These are phyloP conservation scores for Solanum chmielewskii DNA, from an alignment of 257 asterid genomes.

Conservation along the genomic window DNA sequence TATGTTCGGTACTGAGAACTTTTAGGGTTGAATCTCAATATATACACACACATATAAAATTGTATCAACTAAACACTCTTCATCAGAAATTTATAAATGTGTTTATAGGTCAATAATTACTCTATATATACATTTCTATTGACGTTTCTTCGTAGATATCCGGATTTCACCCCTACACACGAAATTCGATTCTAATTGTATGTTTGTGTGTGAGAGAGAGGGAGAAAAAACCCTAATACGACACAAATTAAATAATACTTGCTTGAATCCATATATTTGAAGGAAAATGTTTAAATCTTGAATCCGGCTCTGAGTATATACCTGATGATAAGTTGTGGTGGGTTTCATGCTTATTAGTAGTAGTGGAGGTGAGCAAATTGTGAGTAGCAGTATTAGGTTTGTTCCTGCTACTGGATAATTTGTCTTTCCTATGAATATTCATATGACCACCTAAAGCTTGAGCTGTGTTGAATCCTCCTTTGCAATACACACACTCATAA, in stretches of 20 bases:
- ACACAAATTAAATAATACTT: neutral
- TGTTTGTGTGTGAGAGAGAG: neutral
- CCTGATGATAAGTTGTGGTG: neutral
- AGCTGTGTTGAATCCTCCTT: conserved; percentile 72
- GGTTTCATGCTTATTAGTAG: neutral
- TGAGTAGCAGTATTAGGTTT: conserved; percentile 10
- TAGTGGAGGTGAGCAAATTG: neutral
- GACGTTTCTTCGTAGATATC: too few relatives aligned
- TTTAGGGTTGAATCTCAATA: neutral
- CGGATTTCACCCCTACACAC: too few relatives aligned
- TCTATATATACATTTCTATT: neutral
- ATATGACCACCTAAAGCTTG: conserved; percentile 88
- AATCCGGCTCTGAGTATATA: neutral
- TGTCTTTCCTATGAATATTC: conserved; percentile 70
- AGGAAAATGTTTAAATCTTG: neutral
- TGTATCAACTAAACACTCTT: neutral
- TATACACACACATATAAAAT: neutral
- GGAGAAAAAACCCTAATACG: neutral
- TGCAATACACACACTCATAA: conserved; percentile 72
- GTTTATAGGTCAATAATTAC: neutral
- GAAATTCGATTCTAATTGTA: neutral
- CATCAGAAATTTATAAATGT: neutral
- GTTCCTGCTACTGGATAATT: conserved; percentile 11
- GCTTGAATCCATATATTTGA: neutral
- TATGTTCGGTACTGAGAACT: neutral